A percentile compares a stretch with the other conserved stretches of the same genome.
These are phyloP conservation scores for Russula foetens DNA, from an alignment of 768 basidiomycete genomes.

Conservation along the genomic window DNA sequence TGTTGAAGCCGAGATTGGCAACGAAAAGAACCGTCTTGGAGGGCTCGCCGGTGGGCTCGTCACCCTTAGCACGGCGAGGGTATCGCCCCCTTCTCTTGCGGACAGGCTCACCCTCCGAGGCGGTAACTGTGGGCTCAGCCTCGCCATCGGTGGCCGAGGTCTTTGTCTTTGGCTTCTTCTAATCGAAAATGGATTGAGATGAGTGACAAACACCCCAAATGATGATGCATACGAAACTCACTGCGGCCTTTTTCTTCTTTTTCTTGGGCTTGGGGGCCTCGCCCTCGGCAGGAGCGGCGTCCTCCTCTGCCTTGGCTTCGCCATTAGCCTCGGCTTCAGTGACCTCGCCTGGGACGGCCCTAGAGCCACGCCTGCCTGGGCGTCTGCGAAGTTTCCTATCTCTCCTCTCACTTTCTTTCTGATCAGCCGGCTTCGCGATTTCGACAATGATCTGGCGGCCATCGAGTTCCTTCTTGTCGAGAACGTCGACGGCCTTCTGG, in stretches of 20 bases:
- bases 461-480: slow-evolving; percentile 85
- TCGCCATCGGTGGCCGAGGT: slow-evolving; percentile 29
- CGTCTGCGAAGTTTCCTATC: slow-evolving; percentile 63
- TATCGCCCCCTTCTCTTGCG: slow-evolving; percentile 54
- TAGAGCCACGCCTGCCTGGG: slow-evolving; percentile 79
- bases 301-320: slow-evolving; percentile 54
- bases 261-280: slow-evolving; percentile 64
- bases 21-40: slow-evolving; percentile 90
- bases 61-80: slow-evolving; percentile 66
- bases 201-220: slow-evolving; percentile 21
- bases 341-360: slow-evolving; percentile 82
- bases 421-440: slow-evolving; percentile 84
- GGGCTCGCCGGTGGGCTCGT: slow-evolving; percentile 81
- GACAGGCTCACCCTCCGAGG: slow-evolving; percentile 36
- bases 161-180: slow-evolving; percentile 38
- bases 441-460: slow-evolving; percentile 86
- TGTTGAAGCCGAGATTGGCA: slow-evolving; percentile 94
- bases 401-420: slow-evolving; percentile 78
- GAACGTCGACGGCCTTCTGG: slow-evolving; percentile 74
- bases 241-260: slow-evolving; percentile 67
- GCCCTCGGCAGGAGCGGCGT: slow-evolving; percentile 41
- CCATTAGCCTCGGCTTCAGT: slow-evolving; percentile 86
- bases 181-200: slow-evolving; percentile 36
- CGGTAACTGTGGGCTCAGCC: slow-evolving; percentile 31
- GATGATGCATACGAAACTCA: slow-evolving; percentile 25